Evolutionary conservation across 2,329 filamentous ascomycete genomes (phyloP), one percentile per base, ranked within the genome.

Genomic region (Penicillium sp.): DNA sequence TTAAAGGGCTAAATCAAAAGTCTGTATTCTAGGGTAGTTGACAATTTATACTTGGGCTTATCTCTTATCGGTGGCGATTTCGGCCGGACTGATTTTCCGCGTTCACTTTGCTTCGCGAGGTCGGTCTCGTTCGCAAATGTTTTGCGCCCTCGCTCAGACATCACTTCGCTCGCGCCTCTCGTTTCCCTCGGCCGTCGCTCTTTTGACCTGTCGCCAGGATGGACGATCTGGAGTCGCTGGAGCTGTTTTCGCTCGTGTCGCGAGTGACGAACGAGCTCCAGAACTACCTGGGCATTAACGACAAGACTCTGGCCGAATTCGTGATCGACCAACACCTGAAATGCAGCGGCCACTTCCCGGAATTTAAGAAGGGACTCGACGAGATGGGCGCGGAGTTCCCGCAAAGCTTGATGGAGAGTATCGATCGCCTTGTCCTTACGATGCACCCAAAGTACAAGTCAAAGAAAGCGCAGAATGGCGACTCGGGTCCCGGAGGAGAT

Each of bases 221-320:
- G 90, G 91, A 95, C 69, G 92, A 96, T 68, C 82, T 99, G 61
- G 84, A 89, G 71, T 89, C 90, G 63, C 85, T 99, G 69, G 94
- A 99, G 80, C 81, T 95, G 55, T 82, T 99, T 48, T 96, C 92
- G 64, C 86, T 99, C 66, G 91, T 97, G 50, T 94, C 90, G 45
- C 96, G 92, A 72, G 90, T 99, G 63, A 91, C 91, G 13, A 92
- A 89, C 16, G 94, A 99, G 74, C 81, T 99, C 47, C 88, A 95
- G 65, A 99, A 99, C 68, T 90, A 99, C 74, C 75, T 97, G 53
- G 90, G 92, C 50, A 85, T 96, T 63, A 88, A 83, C 69, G 92
- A 99, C 75, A 96, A 95, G 74, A 96, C 90, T 5, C 84, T 99
- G 24, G 92, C 94, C 62, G 94, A 99, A 73, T 99, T 96, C 69